Percentiles rank a stretch among this genome's conserved stretches.
Conservation (phyloP, 2,329 filamentous ascomycete genomes). For the Scedosporium aurantiacum region DNA sequence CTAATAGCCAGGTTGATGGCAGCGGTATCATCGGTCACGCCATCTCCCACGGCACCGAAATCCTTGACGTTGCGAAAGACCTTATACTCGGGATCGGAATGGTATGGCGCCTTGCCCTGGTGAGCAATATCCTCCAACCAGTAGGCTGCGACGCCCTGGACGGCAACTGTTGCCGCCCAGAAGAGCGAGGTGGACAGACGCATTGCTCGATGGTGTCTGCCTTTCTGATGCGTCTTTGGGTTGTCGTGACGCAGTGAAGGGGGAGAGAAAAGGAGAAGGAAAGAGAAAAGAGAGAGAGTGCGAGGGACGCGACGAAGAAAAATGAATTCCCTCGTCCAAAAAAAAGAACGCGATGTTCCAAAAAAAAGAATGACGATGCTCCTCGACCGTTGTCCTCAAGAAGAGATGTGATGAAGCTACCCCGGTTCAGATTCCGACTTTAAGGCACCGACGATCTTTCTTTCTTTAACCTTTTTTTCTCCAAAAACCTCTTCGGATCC, state of each 20-base stretch:
- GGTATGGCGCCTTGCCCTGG: slow-evolving; percentile 36
- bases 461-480: too few relatives aligned
- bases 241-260: neutral
- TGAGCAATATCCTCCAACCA: slow-evolving; percentile 35
- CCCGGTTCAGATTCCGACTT: too few relatives aligned
- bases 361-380: too few relatives aligned
- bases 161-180: slow-evolving; percentile 8
- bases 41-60: slow-evolving; percentile 29
- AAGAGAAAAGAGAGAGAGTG: neutral
- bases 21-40: slow-evolving; percentile 22
- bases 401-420: too few relatives aligned
- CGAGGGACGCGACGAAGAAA: too few relatives aligned
- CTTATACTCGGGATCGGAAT: slow-evolving; percentile 27
- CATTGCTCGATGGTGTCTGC: neutral
- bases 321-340: too few relatives aligned
- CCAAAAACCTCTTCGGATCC: too few relatives aligned
- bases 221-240: neutral
- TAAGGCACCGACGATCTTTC: too few relatives aligned
- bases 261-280: neutral
- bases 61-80: slow-evolving; percentile 38
- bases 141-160: slow-evolving; percentile 16
- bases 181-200: neutral
- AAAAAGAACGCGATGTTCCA: too few relatives aligned
- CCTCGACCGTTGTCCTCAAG: too few relatives aligned
- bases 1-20: slow-evolving; percentile 25